Base-by-base conservation (phyloP, 164 flowering plant species). In the Magnolia sinica region DNA sequence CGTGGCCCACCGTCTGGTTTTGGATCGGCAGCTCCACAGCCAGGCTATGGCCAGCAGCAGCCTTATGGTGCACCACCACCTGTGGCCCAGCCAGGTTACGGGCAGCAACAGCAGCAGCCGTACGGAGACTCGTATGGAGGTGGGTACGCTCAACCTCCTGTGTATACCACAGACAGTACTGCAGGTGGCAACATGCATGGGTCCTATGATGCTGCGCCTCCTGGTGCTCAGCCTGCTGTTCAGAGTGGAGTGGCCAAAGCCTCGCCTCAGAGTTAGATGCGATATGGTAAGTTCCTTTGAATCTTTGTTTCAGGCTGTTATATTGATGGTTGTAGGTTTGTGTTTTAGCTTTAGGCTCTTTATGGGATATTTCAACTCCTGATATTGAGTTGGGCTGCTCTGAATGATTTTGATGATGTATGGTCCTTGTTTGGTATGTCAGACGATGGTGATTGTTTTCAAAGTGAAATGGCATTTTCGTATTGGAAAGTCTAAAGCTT, bases 131-230 rank as follows among this genome's bases (percentile, higher is more conserved):
- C 92, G 14, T 95, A 95, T 82, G 92, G 87, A 31, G 73, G 85
- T 58, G 76, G 87, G 68, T 91, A 90, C 76, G 29, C 92, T 1
- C 98, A 91, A 77, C 89, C 95, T 74, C 81, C 92, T 8, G 87
- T 75, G 0, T 93, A 92, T 81, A 64, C 95, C 58, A 77, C 82
- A 68, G 95, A 90, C 69, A 85, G 83, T 55, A 55, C 61, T 10
- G 61, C 61, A 10, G 61, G 61, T 55, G 61, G 61, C 61, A 55
- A 55, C 61, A 16, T 55, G 16, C 61, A 55, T 55, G 61, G 61
- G 61, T 55, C 61, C 3, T 55, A 55, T 13, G 61, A 55, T 16
- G 73, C 70, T 73, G 74, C 82, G 1, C 85, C 90, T 22, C 77
- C 92, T 6, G 76, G 89, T 1, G 85, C 87, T 49, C 77, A 91